Conservation (phyloP, 1,139 yeast species). For the Meyerozyma guilliermondii region DNA sequence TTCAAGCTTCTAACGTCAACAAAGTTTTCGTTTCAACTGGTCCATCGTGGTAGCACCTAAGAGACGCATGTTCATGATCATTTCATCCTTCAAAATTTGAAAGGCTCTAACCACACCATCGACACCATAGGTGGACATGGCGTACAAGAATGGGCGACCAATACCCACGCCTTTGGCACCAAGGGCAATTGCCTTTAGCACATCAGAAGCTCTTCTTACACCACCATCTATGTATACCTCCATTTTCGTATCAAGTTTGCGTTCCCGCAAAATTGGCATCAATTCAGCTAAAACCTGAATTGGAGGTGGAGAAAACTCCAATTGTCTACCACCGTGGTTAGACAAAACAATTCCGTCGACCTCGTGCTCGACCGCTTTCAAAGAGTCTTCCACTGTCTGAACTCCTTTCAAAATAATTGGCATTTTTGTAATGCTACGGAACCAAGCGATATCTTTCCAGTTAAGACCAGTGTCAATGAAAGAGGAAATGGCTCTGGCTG, state of each 20-base stretch:
- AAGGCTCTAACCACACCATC: constrained; percentile 77
- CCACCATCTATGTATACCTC: constrained; percentile 63
- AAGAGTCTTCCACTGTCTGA: constrained; percentile 65
- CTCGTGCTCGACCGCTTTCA: constrained; percentile 57
- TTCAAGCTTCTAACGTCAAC: constrained; percentile 11
- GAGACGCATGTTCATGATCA: constrained; percentile 83
- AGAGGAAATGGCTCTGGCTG: constrained; percentile 74
- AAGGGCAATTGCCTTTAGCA: constrained; percentile 59
- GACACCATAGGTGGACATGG: constrained; percentile 69
- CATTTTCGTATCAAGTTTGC: constrained; percentile 39
- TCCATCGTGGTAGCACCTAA: constrained; percentile 68
- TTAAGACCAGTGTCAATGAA: constrained; percentile 78
- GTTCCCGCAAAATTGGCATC: constrained; percentile 48
- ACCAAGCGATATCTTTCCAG: constrained; percentile 50
- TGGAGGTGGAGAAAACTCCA: constrained; percentile 65
- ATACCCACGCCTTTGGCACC: constrained; percentile 74
- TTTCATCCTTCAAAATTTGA: constrained; percentile 72
- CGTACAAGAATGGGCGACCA: constrained; percentile 69
- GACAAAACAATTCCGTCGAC: constrained; percentile 62
- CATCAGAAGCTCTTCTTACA: constrained; percentile 64
- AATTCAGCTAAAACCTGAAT: constrained; percentile 64
- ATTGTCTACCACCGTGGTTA: constrained; percentile 73
- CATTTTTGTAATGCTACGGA: constrained; percentile 52
- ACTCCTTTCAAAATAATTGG: constrained; percentile 70
- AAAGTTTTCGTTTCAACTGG: constrained; percentile 41